Conservation (phyloP, 2,329 filamentous ascomycete species). For the Paecilomyces niveus region DNA sequence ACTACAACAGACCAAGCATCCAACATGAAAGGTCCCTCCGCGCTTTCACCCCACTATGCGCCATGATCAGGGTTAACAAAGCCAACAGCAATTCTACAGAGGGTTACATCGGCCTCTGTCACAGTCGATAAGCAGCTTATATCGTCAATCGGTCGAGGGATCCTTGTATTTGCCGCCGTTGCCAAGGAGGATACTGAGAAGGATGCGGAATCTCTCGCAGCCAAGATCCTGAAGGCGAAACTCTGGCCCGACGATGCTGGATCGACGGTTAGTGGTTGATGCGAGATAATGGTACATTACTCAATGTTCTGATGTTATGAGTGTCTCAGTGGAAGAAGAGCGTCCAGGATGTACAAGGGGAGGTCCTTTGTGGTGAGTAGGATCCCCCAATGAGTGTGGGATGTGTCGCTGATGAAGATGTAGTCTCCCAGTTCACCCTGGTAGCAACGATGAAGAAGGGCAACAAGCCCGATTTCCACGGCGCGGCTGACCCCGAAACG, state of each 20-base stretch:
- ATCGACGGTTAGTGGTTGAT: conserved; percentile 45
- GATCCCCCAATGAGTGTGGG: neutral
- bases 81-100: conserved; percentile 74
- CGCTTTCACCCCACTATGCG: neutral
- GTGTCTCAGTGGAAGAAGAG: conserved; percentile 72
- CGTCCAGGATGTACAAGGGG: conserved; percentile 80
- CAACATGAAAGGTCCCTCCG: conserved; percentile 35
- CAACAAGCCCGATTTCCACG: conserved; percentile 90
- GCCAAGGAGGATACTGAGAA: conserved; percentile 85
- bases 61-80: neutral
- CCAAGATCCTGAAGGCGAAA: conserved; percentile 82
- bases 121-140: conserved; percentile 86
- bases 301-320: neutral
- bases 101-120: conserved; percentile 91
- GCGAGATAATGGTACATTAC: neutral
- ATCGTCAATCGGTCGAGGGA: conserved; percentile 81
- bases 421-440: conserved; percentile 95
- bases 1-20: neutral
- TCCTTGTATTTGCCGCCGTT: conserved; percentile 87
- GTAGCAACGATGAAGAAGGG: conserved; percentile 92
- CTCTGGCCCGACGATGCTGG: conserved; percentile 81
- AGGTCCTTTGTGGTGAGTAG: conserved; percentile 80
- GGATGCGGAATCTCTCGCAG: conserved; percentile 74
- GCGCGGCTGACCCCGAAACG: conserved; percentile 69
- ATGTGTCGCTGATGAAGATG: neutral